Base-by-base conservation (phyloP, 306 rosid species). In the Argentina anserina region DNA sequence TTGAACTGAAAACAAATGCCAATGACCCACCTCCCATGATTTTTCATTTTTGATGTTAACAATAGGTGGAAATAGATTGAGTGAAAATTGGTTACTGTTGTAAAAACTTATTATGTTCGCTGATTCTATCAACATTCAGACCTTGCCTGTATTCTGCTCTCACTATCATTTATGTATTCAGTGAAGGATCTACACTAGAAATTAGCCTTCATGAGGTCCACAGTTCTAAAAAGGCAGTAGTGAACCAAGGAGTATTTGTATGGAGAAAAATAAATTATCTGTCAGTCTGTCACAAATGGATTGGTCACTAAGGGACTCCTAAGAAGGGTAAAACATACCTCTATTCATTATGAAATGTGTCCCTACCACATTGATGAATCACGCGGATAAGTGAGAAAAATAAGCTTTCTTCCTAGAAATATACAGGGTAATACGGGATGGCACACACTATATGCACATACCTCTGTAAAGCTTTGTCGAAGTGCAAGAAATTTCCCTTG, bases 381-480 rank as follows among this genome's bases (percentile, higher is more conserved):
- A 31, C 26, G 28, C 14, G 5, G 23, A 61, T n/a, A 15, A 9
- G 18, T 41, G 69, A 75, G 79, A 65, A 45, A 28, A 37, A 34
- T n/a, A 79, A n/a, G 29, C 69, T 56, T 56, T 61, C 64, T 68
- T 74, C 40, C 63, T 46, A 43, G 33, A n/a, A 7, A 37, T 26
- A 72, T 20, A 42, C 49, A 34, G 33, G 59, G 25, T 40, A 75
- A 14, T 7, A 59, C 2, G 6, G 13, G 15, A 20, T 14, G 71
- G 17, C 21, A 55, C 20, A 15, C 55, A 56, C 63, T 55, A 62
- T 70, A 76, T 26, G 77, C 62, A 28, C 72, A 14, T 80, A 94
- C 99, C 99, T 88, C 96, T 12, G 89, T 81, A 88, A 94, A 94
- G 77, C 93, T 90, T 82, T 91, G 97, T 36, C 90, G 93, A 87